Base-by-base conservation (phyloP, 768 basidiomycete genomes). In the Xanthoconium stramineum region DNA sequence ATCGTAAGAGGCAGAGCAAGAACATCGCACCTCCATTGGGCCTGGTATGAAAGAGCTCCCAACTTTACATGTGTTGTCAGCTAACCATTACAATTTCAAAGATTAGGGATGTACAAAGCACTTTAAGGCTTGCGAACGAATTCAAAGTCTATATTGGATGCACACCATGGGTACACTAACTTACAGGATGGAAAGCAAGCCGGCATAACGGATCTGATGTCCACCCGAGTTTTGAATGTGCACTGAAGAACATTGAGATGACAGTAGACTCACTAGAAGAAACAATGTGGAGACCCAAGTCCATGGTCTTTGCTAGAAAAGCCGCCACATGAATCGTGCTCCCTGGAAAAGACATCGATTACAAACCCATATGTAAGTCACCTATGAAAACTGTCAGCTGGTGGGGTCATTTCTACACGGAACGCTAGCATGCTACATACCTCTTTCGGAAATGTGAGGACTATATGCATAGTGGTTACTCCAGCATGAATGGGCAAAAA, bases 301-400 rank as follows among this genome's bases (percentile, higher is more conserved):
- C 54, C 54, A 55, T 8, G 29, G 42, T 24, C 12, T 36, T 36
- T 20, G 13, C 54, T 50, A 32, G 10, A 8, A 36, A 6, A 29
- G 24, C 24, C 24, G 24, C 24, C 24, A 24, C 24, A 24, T 24
- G 24, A 24, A 24, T 28, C 15, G 4, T 15, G 29, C 14, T 1
- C 10, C 10, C 20, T 48, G 19, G 11, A 39, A 28, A 36, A 35
- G 33, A n/a, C n/a, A 4, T 12, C 14, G 12, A 44, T 32, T 44
- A 55, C 54, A 2, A 6, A 55, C 54, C 54, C 54, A 55, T 8
- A 55, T 44, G 28, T 37, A 55, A 14, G 19, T 50, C 10, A 55
- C 33, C 54, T 50, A 20, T 11, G 12, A 30, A 50, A 37, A 44
- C 6, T 11, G 24, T 55, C 17, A 48, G 47, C 6, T 35, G 9